phyloP scores from a whole-genome alignment of 2,329 filamentous ascomycete species.

The Nothophaeocryptopus gaeumannii region DNA sequence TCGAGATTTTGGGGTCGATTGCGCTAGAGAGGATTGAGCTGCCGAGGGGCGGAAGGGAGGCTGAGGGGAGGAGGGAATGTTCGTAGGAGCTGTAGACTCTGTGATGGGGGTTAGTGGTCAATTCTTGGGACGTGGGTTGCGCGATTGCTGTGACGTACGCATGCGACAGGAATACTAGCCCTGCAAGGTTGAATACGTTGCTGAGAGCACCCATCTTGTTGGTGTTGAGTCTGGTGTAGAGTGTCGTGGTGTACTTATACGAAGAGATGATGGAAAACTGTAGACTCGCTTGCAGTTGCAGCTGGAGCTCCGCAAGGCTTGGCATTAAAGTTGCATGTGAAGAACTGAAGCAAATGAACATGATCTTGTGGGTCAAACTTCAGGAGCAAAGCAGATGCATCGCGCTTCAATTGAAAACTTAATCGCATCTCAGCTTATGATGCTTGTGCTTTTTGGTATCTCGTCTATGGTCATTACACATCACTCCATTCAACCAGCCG shows the following conservation, averaged over 20 bases:
- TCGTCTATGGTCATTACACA: slow-evolving; percentile 6
- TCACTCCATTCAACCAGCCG: neutral
- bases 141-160: slow-evolving; percentile 61
- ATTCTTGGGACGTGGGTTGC: neutral
- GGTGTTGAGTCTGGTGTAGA: neutral
- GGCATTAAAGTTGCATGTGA: no score
- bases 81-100: slow-evolving; percentile 98
- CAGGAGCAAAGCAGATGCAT: no score
- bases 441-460: neutral
- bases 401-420: neutral
- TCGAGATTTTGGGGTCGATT: slow-evolving; percentile 36
- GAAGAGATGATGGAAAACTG: no score
- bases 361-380: no score
- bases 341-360: no score
- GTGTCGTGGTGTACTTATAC: no score
- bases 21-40: slow-evolving; percentile 33
- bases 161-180: slow-evolving; percentile 76
- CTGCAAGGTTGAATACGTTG: slow-evolving; percentile 67
- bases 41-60: slow-evolving; percentile 40
- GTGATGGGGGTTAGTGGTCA: slow-evolving; percentile 24
- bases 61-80: slow-evolving; percentile 67
- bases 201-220: slow-evolving; percentile 67
- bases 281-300: no score
- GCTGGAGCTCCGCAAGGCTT: no score
- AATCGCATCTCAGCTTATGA: neutral